A percentile compares a stretch with the other conserved stretches of the same genome.
These are phyloP conservation scores for Opeltia flavorubescens DNA, from an alignment of 495 filamentous ascomycete species.

Conservation along the genomic window DNA sequence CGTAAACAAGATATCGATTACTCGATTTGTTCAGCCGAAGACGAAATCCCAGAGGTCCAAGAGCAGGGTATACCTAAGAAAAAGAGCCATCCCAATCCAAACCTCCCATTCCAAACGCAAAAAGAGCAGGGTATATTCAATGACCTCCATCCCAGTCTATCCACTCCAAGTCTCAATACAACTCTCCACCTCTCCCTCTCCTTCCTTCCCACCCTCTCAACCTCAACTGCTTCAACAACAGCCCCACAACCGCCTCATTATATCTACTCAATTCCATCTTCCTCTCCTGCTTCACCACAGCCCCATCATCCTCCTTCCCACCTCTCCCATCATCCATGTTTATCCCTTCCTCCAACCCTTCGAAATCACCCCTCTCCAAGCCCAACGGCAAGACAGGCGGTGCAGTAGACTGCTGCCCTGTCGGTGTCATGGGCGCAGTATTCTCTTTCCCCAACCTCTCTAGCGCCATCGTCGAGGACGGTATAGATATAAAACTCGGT, in stretches of 20 bases:
- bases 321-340: background rate
- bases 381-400: no score
- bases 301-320: background rate
- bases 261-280: constrained; percentile 3
- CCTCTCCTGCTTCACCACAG: constrained; percentile 2
- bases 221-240: background rate
- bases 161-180: background rate
- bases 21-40: no score
- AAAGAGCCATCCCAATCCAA: background rate
- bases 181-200: constrained; percentile 14
- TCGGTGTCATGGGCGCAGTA: background rate
- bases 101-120: no score
- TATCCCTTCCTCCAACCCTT: background rate
- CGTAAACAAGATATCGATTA: no score
- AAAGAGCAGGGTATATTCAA: no score
- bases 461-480: background rate
- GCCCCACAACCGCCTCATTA: background rate
- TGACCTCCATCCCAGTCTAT: no score
- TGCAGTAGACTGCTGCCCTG: no score
- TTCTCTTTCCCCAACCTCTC: background rate
- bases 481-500: no score
- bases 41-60: no score
- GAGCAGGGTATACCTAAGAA: background rate
- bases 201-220: constrained; percentile 9
- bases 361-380: no score